A percentile compares a stretch with the other conserved stretches of the same genome.
phyloP scores from a whole-genome alignment of 2,329 filamentous ascomycete genomes.

The Sporothrix phasma region DNA sequence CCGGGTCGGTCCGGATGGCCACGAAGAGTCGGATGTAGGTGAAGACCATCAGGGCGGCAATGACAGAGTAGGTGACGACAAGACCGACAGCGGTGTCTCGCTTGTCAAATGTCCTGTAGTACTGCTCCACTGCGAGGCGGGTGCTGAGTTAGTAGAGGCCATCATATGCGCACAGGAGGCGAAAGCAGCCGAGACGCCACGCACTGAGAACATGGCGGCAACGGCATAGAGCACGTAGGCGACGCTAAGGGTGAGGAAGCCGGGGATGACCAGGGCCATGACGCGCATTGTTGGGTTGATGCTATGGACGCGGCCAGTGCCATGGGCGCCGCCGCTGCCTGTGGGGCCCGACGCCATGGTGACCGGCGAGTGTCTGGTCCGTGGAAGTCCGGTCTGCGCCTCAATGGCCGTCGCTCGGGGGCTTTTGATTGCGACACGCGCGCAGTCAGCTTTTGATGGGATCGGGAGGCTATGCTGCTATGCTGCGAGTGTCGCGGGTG shows the following conservation, averaged over 20 bases:
- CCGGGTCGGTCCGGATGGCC: constrained; percentile 60
- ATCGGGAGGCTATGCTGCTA: neutral
- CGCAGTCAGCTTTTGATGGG: neutral
- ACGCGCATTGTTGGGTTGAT: constrained; percentile 13
- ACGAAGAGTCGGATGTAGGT: constrained; percentile 64
- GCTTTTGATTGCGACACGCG: neutral
- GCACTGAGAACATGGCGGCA: constrained; percentile 57
- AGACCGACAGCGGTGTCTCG: constrained; percentile 55
- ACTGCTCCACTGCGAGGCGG: constrained; percentile 54
- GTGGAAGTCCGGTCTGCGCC: too few relatives aligned
- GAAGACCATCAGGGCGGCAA: constrained; percentile 55
- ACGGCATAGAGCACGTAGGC: constrained; percentile 64
- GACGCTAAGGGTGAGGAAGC: constrained; percentile 55
- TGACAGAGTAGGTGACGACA: constrained; percentile 55
- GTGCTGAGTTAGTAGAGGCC: too few relatives aligned
- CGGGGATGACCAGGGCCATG: constrained; percentile 46
- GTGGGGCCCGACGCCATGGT: neutral
- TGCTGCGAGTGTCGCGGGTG: neutral
- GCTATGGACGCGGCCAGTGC: constrained; percentile 11
- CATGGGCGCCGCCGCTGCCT: neutral
- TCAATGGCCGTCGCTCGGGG: too few relatives aligned
- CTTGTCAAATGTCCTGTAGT: constrained; percentile 43
- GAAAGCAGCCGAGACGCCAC: constrained; percentile 24
- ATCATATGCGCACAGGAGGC: neutral
- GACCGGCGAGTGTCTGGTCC: too few relatives aligned